Evolutionary conservation across 768 basidiomycete species (phyloP), one percentile per base, ranked within the genome.

Genomic region (Mycena sanguinolenta): DNA sequence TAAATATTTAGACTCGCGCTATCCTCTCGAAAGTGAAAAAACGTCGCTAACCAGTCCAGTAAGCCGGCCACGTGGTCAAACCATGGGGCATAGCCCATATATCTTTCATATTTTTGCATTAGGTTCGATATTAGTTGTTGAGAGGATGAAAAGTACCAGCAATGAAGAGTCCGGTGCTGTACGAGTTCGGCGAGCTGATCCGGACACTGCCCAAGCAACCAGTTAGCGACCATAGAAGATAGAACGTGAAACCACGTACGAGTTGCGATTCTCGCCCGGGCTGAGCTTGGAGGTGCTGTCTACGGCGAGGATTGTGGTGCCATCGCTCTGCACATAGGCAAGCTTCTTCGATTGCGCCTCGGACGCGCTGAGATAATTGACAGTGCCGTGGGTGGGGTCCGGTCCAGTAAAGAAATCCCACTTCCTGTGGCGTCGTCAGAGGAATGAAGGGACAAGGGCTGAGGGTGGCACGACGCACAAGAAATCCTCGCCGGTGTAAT

Each of bases 341-440:
- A 95, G 86, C 1, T 85, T 85, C 42, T 87, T 82, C 13, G 78
- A 72, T 62, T 79, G 80, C 1, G 92, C 92, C 27, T 88, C 79
- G 2, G 79, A 75, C 74, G 81, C 77, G 36, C 74, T 80, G 69
- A 88, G 82, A 77, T 89, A 95, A 65, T 88, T 84, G 58, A 95
- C 94, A 28, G 80, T 80, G 21, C 94, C 94, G 71, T 88, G 79
- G 0, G 94, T 95, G 4, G 94, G 94, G 79, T 95, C 94, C 14
- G 79, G 17, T 4, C 72, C 79, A 16, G 84, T 84, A 80, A 88
- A 93, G 81, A 92, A 95, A 36, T 90, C 81, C 90, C 91, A 94
- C 52, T 87, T 73, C 57, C 92, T 93, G 54, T 25, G 74, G 61
- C 36, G 59, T 39, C 32, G 50, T 42, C 25, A 54, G 28, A 30